Percentiles rank a stretch among this genome's conserved stretches.
Conservation (phyloP, 305 asterid species). For the Caryopteris hybrid region DNA sequence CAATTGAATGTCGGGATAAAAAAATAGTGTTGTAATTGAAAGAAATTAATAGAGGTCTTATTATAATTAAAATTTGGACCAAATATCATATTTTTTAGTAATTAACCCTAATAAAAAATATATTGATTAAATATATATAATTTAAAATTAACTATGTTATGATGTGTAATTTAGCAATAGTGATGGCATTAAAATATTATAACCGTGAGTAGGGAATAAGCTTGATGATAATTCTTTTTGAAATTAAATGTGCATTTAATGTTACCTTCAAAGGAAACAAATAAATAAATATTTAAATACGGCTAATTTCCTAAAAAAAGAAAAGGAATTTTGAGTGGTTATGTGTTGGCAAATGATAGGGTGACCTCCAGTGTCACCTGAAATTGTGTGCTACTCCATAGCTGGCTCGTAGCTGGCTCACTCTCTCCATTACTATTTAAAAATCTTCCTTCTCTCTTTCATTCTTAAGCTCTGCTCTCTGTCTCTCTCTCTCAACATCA, state of each 20-base stretch:
- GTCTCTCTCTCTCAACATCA: not conserved
- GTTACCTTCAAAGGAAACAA: not conserved
- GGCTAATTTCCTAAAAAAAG: conserved; percentile 7
- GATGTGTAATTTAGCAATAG: too few species aligned
- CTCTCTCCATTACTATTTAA: conserved; percentile 19
- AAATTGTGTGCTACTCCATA: not conserved
- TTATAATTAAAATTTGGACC: too few species aligned
- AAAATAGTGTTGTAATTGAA: too few species aligned
- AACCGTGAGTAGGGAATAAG: too few species aligned
- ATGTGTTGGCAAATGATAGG: conserved; percentile 22
- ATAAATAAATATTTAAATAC: not conserved
- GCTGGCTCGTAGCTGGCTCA: conserved; percentile 33
- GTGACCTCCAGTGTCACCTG: conserved; percentile 1
- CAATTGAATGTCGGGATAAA: too few species aligned
- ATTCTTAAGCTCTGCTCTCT: conserved; percentile 1
- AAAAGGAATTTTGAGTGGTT: conserved; percentile 3
- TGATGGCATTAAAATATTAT: too few species aligned
- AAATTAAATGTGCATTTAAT: conserved; percentile 20
- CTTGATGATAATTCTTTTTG: too few species aligned
- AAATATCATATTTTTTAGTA: too few species aligned
- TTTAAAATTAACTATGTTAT: too few species aligned
- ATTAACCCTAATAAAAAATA: too few species aligned
- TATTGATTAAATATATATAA: too few species aligned
- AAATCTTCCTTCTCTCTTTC: not conserved
- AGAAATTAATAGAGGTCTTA: too few species aligned